A percentile compares a stretch with the other conserved stretches of the same genome.
These are phyloP conservation scores for Ganoderma meredithae DNA, from an alignment of 1,284 basidiomycete genomes.

Conservation along the genomic window DNA sequence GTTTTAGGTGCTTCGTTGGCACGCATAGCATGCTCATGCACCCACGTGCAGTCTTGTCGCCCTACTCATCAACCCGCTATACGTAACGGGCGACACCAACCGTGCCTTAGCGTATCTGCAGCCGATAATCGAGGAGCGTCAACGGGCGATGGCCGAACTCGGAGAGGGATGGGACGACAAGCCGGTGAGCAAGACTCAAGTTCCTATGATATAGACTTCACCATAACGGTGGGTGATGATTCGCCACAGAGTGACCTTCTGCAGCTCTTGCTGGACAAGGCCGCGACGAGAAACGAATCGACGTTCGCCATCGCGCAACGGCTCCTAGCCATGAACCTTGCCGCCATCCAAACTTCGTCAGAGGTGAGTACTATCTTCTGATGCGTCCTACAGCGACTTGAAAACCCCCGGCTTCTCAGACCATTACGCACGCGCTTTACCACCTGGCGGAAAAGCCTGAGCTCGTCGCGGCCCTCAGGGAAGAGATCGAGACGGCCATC, in stretches of 20 bases:
- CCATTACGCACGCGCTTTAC: slow-evolving; percentile 47
- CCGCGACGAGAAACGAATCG: not conserved
- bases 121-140: not conserved
- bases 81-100: not conserved
- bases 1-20: not conserved
- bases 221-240: no score
- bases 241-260: not conserved
- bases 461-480: slow-evolving; percentile 48
- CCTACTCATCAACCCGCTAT: not conserved
- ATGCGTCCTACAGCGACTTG: no score
- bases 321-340: not conserved
- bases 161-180: slow-evolving; percentile 2
- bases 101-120: not conserved
- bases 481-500: slow-evolving; percentile 41
- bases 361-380: not conserved
- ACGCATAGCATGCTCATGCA: not conserved
- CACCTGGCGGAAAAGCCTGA: slow-evolving; percentile 51
- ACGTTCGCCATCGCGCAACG: not conserved
- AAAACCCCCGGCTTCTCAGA: slow-evolving; percentile 36
- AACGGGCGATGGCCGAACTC: not conserved
- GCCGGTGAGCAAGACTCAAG: not conserved
- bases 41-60: not conserved
- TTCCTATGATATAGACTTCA: not conserved
- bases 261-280: not conserved
- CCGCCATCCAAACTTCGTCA: slow-evolving; percentile 2